phyloP scores from a whole-genome alignment of 345 rosid genomes.

The Odontarrhena argentea region DNA sequence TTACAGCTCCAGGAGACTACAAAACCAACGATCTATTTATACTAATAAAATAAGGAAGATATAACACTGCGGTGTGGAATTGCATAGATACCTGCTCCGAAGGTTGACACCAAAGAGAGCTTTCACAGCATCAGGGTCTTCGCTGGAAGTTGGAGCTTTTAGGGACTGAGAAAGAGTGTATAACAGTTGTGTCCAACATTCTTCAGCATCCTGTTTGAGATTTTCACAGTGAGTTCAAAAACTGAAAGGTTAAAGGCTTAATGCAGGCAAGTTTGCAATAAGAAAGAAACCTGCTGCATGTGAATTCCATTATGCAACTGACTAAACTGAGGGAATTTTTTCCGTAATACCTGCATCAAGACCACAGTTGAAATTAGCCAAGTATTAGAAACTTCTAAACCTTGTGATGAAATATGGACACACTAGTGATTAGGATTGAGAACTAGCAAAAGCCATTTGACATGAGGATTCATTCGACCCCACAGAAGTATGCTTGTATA shows the following conservation, averaged over 20 bases:
- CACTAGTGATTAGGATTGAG: neutral
- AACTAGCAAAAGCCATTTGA: constrained; percentile 12
- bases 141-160: constrained; percentile 64
- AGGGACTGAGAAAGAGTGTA: constrained; percentile 93
- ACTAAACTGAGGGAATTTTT: constrained; percentile 93
- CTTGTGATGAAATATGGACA: neutral
- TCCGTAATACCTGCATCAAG: constrained; percentile 66
- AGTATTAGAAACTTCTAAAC: constrained; percentile 21
- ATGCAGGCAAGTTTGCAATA: constrained; percentile 4
- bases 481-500: neutral
- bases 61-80: constrained; percentile 6
- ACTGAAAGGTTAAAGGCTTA: constrained; percentile 1
- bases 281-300: constrained; percentile 87
- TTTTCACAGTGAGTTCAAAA: constrained; percentile 24
- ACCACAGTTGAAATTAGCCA: constrained; percentile 20
- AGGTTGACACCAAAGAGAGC: constrained; percentile 84
- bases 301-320: constrained; percentile 86
- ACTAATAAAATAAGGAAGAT: constrained; percentile 1
- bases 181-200: constrained; percentile 95
- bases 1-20: constrained; percentile 5
- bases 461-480: constrained; percentile 6
- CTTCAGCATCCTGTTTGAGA: constrained; percentile 87
- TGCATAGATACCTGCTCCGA: constrained; percentile 64
- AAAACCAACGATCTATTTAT: neutral
- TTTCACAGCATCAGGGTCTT: constrained; percentile 67